Base-by-base conservation (phyloP, 352 stramenopile species). In the Phytophthora colocasiae region DNA sequence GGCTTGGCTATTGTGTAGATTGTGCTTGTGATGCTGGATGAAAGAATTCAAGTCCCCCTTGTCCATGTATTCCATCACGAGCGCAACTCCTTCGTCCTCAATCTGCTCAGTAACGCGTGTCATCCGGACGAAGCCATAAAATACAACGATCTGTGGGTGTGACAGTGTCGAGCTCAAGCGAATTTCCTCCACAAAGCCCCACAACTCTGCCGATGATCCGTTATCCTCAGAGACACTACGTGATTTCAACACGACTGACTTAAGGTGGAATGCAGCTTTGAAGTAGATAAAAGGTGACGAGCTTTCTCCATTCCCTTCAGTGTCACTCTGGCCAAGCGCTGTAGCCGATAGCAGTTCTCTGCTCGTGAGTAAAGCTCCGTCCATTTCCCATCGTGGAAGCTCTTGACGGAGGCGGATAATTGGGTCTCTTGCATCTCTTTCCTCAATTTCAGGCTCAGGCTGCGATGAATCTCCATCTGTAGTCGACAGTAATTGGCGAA, bases 11-110 rank as follows among this genome's bases (percentile, higher is more conserved):
- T 52, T 27, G 4, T 69, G 64, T 7, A 77, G 22, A 17, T 26
- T 52, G 4, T 60, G 54, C 29, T 75, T 77, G 22, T 78, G 75
- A 4, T 26, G 17, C 19, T 78, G 47, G 24, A 87, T 77, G 43
- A 85, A 70, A 15, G 50, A 58, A 29, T 83, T 73, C 19, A 87
- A 61, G 14, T 78, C 71, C 2, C 73, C 71, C 15, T 78, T 63
- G 9, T 49, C 32, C 64, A 83, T 76, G 26, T 66, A 76, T n/a
- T 85, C 71, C 56, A 73, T 78, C 19, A 79, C 72, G 12, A 87
- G 60, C 5, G 67, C 65, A 51, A 85, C 39, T 10, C 58, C 52
- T 5, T 64, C 48, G 2, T 27, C 36, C 2, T 54, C 43, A 8
- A n/a, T 46, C 46, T 68, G 19, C 26, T 50, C 11, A 34, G 31